Conservation (phyloP, 1,284 basidiomycete genomes). For the Lignosus rhinocerotis region DNA sequence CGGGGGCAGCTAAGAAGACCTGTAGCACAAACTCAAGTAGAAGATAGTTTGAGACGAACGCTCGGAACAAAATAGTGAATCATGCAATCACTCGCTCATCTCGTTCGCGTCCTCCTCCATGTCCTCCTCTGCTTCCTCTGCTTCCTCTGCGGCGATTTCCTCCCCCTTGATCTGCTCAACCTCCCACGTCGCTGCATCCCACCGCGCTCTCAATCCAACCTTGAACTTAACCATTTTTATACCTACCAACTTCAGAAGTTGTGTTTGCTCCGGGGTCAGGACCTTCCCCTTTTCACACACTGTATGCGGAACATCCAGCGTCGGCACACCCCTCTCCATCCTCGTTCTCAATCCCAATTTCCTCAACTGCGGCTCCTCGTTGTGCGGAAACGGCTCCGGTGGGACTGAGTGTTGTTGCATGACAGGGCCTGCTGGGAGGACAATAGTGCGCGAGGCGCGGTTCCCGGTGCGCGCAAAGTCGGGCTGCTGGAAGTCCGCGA, state of each 20-base stretch:
- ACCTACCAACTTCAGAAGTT: constrained; percentile 86
- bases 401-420: constrained; percentile 74
- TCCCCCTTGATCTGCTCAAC: constrained; percentile 60
- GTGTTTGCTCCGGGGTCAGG: constrained; percentile 83
- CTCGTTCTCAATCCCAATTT: constrained; percentile 87
- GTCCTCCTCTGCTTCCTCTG: constrained; percentile 29
- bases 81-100: constrained; percentile 39
- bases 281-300: constrained; percentile 85
- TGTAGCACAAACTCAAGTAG: neutral
- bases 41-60: neutral
- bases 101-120: constrained; percentile 45
- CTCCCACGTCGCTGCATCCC: constrained; percentile 73
- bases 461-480: constrained; percentile 94
- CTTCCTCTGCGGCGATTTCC: constrained; percentile 41
- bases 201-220: constrained; percentile 71
- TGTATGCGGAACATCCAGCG: constrained; percentile 76
- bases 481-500: constrained; percentile 84
- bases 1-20: neutral
- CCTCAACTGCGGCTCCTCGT: constrained; percentile 94
- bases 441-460: constrained; percentile 72
- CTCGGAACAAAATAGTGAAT: constrained; percentile 1
- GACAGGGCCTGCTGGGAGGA: constrained; percentile 75
- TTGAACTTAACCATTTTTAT: constrained; percentile 84
- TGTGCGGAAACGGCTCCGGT: constrained; percentile 90
- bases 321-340: constrained; percentile 88